Evolutionary conservation across 345 rosid genomes (phyloP).

Genomic region (Euphorbia peplus): DNA sequence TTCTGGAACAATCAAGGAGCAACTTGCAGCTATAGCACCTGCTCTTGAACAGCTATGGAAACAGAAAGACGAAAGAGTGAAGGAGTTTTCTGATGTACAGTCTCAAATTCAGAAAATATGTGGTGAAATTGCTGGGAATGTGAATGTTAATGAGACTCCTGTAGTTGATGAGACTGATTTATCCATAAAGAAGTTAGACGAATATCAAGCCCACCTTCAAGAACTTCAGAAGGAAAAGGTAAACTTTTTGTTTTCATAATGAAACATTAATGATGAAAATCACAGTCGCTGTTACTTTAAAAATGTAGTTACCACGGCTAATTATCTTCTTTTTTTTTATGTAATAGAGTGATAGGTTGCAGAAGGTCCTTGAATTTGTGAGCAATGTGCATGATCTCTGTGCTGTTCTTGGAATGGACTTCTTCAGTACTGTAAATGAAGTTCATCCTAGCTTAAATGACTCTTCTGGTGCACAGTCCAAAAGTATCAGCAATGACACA

Average conservation of each 20-base stretch:
- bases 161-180: slow-evolving; percentile 80
- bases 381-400: slow-evolving; percentile 95
- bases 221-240: slow-evolving; percentile 97
- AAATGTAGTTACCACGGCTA: slow-evolving; percentile 4
- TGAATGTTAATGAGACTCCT: slow-evolving; percentile 47
- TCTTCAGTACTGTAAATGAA: slow-evolving; percentile 69
- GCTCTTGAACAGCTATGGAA: slow-evolving; percentile 84
- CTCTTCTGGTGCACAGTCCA: slow-evolving; percentile 52
- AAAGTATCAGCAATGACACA: slow-evolving; percentile 93
- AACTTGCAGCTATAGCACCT: slow-evolving; percentile 90
- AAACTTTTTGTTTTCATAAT: not conserved
- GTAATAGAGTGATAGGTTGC: slow-evolving; percentile 80
- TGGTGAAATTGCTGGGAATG: slow-evolving; percentile 75
- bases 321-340: slow-evolving; percentile 22
- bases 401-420: slow-evolving; percentile 85
- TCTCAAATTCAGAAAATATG: slow-evolving; percentile 88
- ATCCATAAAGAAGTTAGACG: slow-evolving; percentile 74
- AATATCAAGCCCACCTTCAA: slow-evolving; percentile 69
- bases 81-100: slow-evolving; percentile 70
- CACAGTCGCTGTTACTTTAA: slow-evolving; percentile 2
- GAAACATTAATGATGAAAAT: not conserved
- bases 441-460: slow-evolving; percentile 97
- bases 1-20: slow-evolving; percentile 91
- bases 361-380: slow-evolving; percentile 83
- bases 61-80: slow-evolving; percentile 86